Base-by-base conservation (phyloP, 2,329 filamentous ascomycete genomes). In the Penicillium hesseltinei region DNA sequence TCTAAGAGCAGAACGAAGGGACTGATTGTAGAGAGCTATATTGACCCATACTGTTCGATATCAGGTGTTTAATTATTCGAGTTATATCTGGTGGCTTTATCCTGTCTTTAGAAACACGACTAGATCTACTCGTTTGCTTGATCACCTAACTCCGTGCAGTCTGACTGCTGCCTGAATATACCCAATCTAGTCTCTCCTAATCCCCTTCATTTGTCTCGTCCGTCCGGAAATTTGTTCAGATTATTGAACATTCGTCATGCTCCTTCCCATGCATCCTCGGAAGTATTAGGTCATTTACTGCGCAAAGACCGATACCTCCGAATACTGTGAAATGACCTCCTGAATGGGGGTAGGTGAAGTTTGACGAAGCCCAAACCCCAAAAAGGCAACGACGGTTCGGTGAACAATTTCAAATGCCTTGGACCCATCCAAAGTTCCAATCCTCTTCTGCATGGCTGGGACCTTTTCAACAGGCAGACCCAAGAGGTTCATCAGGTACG, bases 401-500 rank as follows among this genome's bases (percentile, higher is more conserved):
- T 50, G 47, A 29, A 50, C 35, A 23, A 50, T 50, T 39, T 50
- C 47, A 11, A 50, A 50, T 31, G 21, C 47, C 25, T 29, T 50
- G n/a, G 2, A 10, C 11, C 25, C 47, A 50, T 50, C 36, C 13
- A 51, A 21, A 31, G 4, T 21, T 7, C 48, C 48, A 31, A 40
- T 25, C 48, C 27, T 51, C 4, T 1, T 23, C 11, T 51, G 33
- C 2, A 51, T 42, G 23, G 48, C 48, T 2, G 48, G 48, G 2
- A 11, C 3, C 2, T 31, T 21, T 17, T 51, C 10, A 31, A 31
- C n/a, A 31, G 48, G 48, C 1, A 51, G 4, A 42, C 11, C 25
- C 13, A 51, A 36, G 3, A 51, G 35, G 0, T 49, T 39, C 47
- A 49, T 2, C 2, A 39, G 84, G 17, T 42, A 38, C 1, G 62